Evolutionary conservation across 164 flowering plant species (phyloP).

Genomic region (Dillenia turbinata): DNA sequence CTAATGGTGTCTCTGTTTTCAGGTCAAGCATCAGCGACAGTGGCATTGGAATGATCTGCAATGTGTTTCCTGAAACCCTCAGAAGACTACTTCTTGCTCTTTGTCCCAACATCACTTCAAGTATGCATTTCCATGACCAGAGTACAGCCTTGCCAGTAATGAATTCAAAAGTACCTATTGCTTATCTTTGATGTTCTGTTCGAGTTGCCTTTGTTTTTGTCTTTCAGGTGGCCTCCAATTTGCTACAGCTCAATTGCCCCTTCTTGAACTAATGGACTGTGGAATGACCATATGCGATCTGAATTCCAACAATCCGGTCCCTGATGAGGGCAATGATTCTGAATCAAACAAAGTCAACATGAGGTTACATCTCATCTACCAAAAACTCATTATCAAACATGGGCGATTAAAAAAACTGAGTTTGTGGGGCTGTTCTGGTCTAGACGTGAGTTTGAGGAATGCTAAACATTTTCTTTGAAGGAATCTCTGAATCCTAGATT

Average conservation of each 20-base stretch:
- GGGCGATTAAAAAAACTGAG: constrained; percentile 78
- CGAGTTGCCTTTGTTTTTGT: background rate
- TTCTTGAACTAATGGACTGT: constrained; percentile 89
- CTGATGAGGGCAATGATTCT: constrained; percentile 26
- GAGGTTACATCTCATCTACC: constrained; percentile 54
- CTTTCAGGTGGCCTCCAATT: constrained; percentile 90
- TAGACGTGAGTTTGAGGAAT: constrained; percentile 67
- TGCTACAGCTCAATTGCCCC: constrained; percentile 93
- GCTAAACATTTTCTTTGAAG: background rate
- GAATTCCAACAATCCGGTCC: constrained; percentile 18
- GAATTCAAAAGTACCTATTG: too few relatives aligned
- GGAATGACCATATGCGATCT: constrained; percentile 88
- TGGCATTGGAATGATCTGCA: constrained; percentile 98
- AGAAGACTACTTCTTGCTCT: constrained; percentile 81
- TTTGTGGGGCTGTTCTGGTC: constrained; percentile 97
- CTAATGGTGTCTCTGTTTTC: constrained; percentile 14
- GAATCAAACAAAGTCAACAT: constrained; percentile 32
- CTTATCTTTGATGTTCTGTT: too few relatives aligned
- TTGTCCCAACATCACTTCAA: constrained; percentile 91
- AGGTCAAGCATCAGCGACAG: constrained; percentile 95
- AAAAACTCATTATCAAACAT: constrained; percentile 90
- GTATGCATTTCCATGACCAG: constrained; percentile 29
- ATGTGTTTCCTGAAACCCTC: constrained; percentile 66
- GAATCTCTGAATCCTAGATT: background rate
- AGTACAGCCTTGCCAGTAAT: too few relatives aligned